Percentiles rank a stretch among this genome's conserved stretches.
Evolutionary conservation across 2,329 filamentous ascomycete species (phyloP).

Genomic region (Penicillium sp.): DNA sequence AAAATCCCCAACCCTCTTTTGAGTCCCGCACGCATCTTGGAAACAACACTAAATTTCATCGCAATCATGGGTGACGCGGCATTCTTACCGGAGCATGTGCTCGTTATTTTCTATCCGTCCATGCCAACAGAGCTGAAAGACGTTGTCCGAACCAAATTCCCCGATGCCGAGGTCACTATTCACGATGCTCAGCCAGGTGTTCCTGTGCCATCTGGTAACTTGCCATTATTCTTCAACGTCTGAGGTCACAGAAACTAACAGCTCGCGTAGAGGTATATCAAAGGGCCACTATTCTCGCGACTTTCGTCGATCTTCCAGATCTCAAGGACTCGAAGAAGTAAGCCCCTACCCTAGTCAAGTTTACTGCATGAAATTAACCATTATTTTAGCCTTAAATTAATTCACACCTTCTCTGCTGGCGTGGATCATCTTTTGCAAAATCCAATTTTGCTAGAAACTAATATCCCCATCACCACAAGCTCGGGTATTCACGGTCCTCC

Average conservation of each 20-base stretch:
- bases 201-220: slow-evolving; percentile 28
- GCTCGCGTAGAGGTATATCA: slow-evolving; percentile 21
- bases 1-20: background rate
- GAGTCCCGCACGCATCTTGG: background rate
- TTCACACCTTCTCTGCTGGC: slow-evolving; percentile 60
- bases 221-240: background rate
- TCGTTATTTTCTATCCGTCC: slow-evolving; percentile 22
- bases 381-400: slow-evolving; percentile 43
- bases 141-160: slow-evolving; percentile 24
- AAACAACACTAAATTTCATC: background rate
- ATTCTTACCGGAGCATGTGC: slow-evolving; percentile 21
- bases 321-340: slow-evolving; percentile 33
- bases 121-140: slow-evolving; percentile 21
- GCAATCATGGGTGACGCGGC: slow-evolving; percentile 27
- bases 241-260: background rate
- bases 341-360: background rate
- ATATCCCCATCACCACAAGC: slow-evolving; percentile 56
- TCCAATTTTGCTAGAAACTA: slow-evolving; percentile 54
- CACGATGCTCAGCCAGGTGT: slow-evolving; percentile 9
- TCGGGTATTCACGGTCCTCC: slow-evolving; percentile 62
- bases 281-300: slow-evolving; percentile 29
- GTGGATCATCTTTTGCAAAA: slow-evolving; percentile 55
- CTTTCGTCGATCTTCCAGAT: slow-evolving; percentile 27
- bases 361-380: slow-evolving; percentile 1
- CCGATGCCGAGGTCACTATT: slow-evolving; percentile 23